These are phyloP conservation scores for Amanita molliuscula DNA, from an alignment of 768 basidiomycete genomes.

Conservation along the genomic window DNA sequence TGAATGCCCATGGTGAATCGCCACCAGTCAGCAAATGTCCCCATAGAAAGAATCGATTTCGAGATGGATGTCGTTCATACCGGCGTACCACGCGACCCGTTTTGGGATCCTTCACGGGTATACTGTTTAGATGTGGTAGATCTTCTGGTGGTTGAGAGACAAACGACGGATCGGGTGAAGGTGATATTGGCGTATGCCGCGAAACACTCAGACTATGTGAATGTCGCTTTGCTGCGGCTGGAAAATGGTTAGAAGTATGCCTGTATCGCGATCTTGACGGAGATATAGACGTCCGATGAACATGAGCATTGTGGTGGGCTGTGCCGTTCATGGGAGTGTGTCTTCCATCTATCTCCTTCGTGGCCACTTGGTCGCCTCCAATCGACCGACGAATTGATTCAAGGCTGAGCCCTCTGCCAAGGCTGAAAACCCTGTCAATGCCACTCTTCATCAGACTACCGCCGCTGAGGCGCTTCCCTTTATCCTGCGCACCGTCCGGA, in stretches of 20 bases:
- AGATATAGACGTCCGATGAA: slow-evolving; percentile 6
- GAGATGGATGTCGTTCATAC: slow-evolving; percentile 57
- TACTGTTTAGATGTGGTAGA: slow-evolving; percentile 23
- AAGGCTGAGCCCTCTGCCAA: slow-evolving; percentile 39
- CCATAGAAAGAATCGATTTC: slow-evolving; percentile 64
- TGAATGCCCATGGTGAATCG: slow-evolving; percentile 77
- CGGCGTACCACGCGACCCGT: slow-evolving; percentile 38
- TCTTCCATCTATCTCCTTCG: not conserved
- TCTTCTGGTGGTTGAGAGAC: slow-evolving; percentile 17
- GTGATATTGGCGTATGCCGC: slow-evolving; percentile 13
- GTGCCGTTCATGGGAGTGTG: slow-evolving; percentile 12
- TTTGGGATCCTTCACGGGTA: slow-evolving; percentile 23
- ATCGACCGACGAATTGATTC: slow-evolving; percentile 33
- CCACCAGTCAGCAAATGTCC: slow-evolving; percentile 78
- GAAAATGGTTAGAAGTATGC: slow-evolving; percentile 6
- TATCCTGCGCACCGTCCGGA: not conserved
- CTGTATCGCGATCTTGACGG: slow-evolving; percentile 13
- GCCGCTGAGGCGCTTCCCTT: slow-evolving; percentile 14
- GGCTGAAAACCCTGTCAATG: slow-evolving; percentile 49
- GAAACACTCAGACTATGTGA: slow-evolving; percentile 9
- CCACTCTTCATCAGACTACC: slow-evolving; percentile 41
- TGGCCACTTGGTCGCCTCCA: slow-evolving; percentile 5
- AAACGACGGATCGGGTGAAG: slow-evolving; percentile 26
- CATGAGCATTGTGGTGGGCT: slow-evolving; percentile 10
- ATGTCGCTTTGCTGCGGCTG: not conserved